Conservation (phyloP, 2,329 filamentous ascomycete species). For the Teratosphaeria pseudoeucalypti region DNA sequence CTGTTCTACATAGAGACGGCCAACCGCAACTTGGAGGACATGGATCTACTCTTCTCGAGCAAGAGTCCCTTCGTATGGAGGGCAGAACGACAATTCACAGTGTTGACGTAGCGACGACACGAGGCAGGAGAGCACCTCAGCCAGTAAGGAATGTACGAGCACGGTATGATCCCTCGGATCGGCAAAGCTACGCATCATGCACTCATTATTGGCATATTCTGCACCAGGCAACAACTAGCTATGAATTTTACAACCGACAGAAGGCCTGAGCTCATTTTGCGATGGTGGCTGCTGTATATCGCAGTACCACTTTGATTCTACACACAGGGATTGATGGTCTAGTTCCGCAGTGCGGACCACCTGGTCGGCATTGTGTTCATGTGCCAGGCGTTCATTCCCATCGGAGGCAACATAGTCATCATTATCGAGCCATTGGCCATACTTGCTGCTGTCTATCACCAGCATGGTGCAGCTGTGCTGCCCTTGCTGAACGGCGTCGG, state of each 20-base stretch:
- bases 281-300: constrained; percentile 8
- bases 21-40: not conserved
- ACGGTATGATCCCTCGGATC: not conserved
- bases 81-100: constrained; percentile 1
- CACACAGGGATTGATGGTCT: constrained; percentile 25
- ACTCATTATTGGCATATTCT: constrained; percentile 18
- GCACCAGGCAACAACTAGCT: no score
- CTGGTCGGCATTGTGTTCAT: constrained; percentile 43
- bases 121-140: not conserved
- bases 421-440: constrained; percentile 25
- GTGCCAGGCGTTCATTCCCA: constrained; percentile 47
- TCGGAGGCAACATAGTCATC: constrained; percentile 35
- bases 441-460: constrained; percentile 24
- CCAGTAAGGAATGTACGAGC: not conserved
- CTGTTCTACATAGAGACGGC: constrained; percentile 1
- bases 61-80: not conserved
- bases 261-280: not conserved
- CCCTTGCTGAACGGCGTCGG: constrained; percentile 25
- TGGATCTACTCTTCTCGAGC: not conserved
- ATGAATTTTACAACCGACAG: not conserved
- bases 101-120: constrained; percentile 1
- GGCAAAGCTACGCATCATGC: not conserved
- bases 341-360: constrained; percentile 27
- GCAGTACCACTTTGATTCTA: constrained; percentile 27
- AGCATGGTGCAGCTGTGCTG: constrained; percentile 26